Evolutionary conservation across 805 yeast species (phyloP).

Genomic region (Saccharomyces mikatae): DNA sequence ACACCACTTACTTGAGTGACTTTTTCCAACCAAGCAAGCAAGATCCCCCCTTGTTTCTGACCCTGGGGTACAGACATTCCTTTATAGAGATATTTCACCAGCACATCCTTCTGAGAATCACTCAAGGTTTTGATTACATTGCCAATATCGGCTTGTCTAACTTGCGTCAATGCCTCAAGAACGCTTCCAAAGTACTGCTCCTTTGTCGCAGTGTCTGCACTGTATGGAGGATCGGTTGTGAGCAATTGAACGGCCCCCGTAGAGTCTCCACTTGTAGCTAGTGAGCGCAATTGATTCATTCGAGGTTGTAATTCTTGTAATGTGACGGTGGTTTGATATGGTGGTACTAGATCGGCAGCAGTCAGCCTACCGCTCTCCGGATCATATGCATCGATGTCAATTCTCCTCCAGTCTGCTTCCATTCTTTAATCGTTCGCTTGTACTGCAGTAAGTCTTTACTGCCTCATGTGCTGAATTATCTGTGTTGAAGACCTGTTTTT

Average conservation of each 20-base stretch:
- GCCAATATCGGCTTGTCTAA: conserved; percentile 59
- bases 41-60: conserved; percentile 75
- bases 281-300: conserved; percentile 50
- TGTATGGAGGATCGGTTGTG: conserved; percentile 75
- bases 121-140: conserved; percentile 50
- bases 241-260: conserved; percentile 56
- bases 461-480: background rate
- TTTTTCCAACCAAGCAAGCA: conserved; percentile 89
- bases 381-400: conserved; percentile 86
- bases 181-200: conserved; percentile 45
- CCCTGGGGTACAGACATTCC: conserved; percentile 75
- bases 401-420: conserved; percentile 73
- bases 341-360: conserved; percentile 53
- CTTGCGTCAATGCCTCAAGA: conserved; percentile 61
- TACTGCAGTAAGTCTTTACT: background rate
- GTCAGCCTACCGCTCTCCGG: conserved; percentile 63
- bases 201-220: conserved; percentile 48
- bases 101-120: conserved; percentile 60
- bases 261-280: conserved; percentile 65
- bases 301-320: conserved; percentile 47
- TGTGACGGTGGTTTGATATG: conserved; percentile 42
- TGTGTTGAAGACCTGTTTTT: background rate
- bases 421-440: background rate
- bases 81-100: conserved; percentile 77
- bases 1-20: conserved; percentile 76